A percentile compares a stretch with the other conserved stretches of the same genome.
Evolutionary conservation across 768 basidiomycete species (phyloP).

Genomic region (Lentinula lateritia): DNA sequence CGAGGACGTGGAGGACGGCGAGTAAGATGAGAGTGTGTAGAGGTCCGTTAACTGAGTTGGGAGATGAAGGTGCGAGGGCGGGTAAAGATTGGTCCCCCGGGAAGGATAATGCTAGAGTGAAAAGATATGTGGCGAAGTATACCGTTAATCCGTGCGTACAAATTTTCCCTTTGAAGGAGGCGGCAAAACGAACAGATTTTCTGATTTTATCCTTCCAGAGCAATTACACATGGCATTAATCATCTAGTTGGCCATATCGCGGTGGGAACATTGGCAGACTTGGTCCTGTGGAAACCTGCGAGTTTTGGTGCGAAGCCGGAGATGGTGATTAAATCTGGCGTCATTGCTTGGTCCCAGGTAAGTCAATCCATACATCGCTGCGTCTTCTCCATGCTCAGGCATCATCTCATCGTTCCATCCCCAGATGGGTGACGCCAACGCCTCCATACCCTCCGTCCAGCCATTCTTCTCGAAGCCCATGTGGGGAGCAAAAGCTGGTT

Average conservation of each 20-base stretch:
- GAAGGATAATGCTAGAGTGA: slow-evolving; percentile 85
- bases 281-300: slow-evolving; percentile 94
- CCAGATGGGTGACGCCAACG: slow-evolving; percentile 97
- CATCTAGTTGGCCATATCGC: slow-evolving; percentile 83
- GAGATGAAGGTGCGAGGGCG: slow-evolving; percentile 53
- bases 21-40: slow-evolving; percentile 83
- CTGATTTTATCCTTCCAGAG: slow-evolving; percentile 38
- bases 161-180: no score
- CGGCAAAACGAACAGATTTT: background rate
- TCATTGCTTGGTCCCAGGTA: slow-evolving; percentile 88
- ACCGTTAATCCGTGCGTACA: slow-evolving; percentile 89
- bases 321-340: slow-evolving; percentile 92
- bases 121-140: slow-evolving; percentile 93
- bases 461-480: slow-evolving; percentile 83
- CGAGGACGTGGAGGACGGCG: slow-evolving; percentile 94
- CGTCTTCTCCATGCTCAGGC: background rate
- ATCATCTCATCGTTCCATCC: background rate
- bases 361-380: slow-evolving; percentile 11
- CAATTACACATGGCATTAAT: slow-evolving; percentile 90
- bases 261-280: slow-evolving; percentile 81
- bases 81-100: slow-evolving; percentile 57
- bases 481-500: slow-evolving; percentile 81
- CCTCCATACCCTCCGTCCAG: slow-evolving; percentile 92
- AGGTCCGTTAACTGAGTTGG: slow-evolving; percentile 67
- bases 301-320: slow-evolving; percentile 91